phyloP scores from a whole-genome alignment of 768 basidiomycete species.

The Nidularia pulvinata region DNA sequence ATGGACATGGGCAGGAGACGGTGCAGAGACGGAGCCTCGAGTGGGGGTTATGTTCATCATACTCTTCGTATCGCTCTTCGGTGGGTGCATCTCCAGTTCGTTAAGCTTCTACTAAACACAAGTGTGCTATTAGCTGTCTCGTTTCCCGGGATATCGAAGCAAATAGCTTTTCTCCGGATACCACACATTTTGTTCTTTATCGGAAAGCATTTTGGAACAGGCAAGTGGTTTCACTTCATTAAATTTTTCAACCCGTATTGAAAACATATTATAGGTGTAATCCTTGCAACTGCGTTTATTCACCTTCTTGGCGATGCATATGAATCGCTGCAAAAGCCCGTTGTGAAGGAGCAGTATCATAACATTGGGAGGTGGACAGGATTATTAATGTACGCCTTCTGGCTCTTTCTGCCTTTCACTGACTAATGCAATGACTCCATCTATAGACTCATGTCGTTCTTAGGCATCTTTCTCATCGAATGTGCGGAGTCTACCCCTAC shows the following conservation, averaged over 20 bases:
- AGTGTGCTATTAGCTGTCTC: constrained; percentile 51
- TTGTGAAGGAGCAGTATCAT: constrained; percentile 43
- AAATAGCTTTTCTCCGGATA: constrained; percentile 51
- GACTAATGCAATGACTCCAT: too few relatives aligned
- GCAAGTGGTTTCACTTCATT: constrained; percentile 20
- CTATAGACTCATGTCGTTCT: constrained; percentile 57
- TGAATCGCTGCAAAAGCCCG: constrained; percentile 47
- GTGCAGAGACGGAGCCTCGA: too few relatives aligned
- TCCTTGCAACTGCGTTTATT: constrained; percentile 81
- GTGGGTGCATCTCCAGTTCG: constrained; percentile 27
- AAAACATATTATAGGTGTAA: constrained; percentile 54
- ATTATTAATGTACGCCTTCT: constrained; percentile 61
- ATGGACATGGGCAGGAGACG: too few relatives aligned
- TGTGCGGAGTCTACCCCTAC: constrained; percentile 42
- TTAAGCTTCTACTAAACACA: constrained; percentile 1
- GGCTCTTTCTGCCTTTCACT: neutral
- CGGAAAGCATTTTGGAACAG: constrained; percentile 88
- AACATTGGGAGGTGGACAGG: constrained; percentile 61
- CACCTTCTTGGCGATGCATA: constrained; percentile 83
- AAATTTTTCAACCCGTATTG: neutral
- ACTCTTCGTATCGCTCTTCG: constrained; percentile 62
- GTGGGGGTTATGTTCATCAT: constrained; percentile 47
- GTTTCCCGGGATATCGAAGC: constrained; percentile 67
- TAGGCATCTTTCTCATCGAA: constrained; percentile 79
- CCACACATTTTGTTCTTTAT: constrained; percentile 76